A percentile compares a stretch with the other conserved stretches of the same genome.
Evolutionary conservation across 2,329 filamentous ascomycete genomes (phyloP).

Genomic region (Colletotrichum musae): DNA sequence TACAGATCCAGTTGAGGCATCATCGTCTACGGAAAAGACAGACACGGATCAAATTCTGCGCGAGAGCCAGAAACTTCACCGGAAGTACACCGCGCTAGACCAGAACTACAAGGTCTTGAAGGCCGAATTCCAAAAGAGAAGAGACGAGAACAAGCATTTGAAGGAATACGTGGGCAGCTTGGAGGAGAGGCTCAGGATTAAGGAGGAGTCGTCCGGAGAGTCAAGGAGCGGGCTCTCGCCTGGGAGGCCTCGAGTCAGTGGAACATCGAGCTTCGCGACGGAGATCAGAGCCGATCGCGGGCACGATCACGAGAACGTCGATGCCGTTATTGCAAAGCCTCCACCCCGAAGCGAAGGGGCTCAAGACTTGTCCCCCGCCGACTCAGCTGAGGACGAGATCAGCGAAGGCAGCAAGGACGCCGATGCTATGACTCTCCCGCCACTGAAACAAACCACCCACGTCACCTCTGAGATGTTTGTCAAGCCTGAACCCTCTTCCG

Average conservation of each 20-base stretch:
- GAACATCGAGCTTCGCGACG: constrained; percentile 32
- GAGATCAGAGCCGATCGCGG: constrained; percentile 18
- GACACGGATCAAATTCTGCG: constrained; percentile 16
- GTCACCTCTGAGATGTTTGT: constrained; percentile 44
- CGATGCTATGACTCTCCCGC: constrained; percentile 27
- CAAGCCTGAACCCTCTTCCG: constrained; percentile 69
- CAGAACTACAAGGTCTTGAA: constrained; percentile 58
- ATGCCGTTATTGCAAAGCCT: too few relatives aligned
- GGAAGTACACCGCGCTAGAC: constrained; percentile 58
- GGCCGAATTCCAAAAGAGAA: constrained; percentile 56
- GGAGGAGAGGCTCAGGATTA: constrained; percentile 57
- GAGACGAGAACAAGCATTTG: constrained; percentile 61
- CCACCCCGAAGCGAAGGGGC: neutral
- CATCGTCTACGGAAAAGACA: neutral
- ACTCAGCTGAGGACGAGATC: constrained; percentile 21
- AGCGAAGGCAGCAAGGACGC: constrained; percentile 23
- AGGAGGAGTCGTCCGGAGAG: constrained; percentile 55
- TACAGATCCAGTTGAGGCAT: constrained; percentile 4
- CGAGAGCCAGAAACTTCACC: constrained; percentile 51
- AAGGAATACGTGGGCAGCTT: constrained; percentile 59
- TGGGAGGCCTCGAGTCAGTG: constrained; percentile 16
- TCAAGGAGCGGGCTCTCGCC: constrained; percentile 8
- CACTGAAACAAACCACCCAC: constrained; percentile 15
- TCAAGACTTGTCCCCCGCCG: neutral
- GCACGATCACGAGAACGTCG: neutral